Percentiles rank a stretch among this genome's conserved stretches.
These are phyloP conservation scores for Hirschioporus abietinus DNA, from an alignment of 768 basidiomycete species.

Conservation along the genomic window DNA sequence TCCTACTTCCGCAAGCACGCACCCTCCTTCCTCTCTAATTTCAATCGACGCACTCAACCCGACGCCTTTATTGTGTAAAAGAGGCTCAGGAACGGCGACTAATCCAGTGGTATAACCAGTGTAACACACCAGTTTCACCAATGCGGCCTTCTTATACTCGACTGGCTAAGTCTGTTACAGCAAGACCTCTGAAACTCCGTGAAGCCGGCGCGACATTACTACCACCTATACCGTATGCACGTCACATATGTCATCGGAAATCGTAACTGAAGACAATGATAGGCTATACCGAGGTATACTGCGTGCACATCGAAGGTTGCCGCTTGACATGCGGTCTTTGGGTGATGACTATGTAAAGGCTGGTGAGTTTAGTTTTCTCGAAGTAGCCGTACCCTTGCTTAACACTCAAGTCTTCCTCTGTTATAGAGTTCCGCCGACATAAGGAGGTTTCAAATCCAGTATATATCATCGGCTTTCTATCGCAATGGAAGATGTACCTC, in stretches of 20 bases:
- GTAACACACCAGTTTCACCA: background rate
- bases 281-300: constrained; percentile 81
- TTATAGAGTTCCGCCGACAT: constrained; percentile 84
- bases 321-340: constrained; percentile 74
- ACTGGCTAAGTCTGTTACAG: constrained; percentile 49
- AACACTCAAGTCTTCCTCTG: background rate
- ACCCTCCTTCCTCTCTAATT: no score
- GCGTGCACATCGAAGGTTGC: constrained; percentile 70
- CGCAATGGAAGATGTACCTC: constrained; percentile 93
- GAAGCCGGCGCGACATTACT: constrained; percentile 65
- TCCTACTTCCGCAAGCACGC: no score
- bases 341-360: constrained; percentile 85
- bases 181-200: constrained; percentile 51
- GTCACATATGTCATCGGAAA: background rate
- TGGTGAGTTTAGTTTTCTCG: constrained; percentile 35
- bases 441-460: constrained; percentile 74
- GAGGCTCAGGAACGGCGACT: background rate
- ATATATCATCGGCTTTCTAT: constrained; percentile 91
- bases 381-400: background rate
- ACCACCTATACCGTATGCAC: constrained; percentile 76
- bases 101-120: background rate
- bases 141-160: background rate
- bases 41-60: no score
- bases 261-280: constrained; percentile 7
- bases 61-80: background rate